phyloP scores from a whole-genome alignment of 306 rosid species.

The apple (Malus domestica) region DNA sequence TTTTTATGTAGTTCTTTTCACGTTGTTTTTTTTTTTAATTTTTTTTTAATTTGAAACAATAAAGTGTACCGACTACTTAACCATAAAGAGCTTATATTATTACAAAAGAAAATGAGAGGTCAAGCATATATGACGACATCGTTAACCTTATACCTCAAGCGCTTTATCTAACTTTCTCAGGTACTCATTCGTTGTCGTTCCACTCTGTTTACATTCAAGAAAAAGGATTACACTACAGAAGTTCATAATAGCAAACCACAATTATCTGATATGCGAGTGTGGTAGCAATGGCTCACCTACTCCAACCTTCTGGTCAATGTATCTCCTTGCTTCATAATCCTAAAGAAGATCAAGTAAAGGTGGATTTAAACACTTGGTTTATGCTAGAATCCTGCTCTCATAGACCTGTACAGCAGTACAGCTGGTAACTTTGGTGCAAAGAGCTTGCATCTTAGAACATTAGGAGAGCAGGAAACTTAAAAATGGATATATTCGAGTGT shows the following conservation, averaged over 20 bases:
- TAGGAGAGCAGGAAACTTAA: constrained; percentile 38
- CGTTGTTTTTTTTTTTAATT: background rate
- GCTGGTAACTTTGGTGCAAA: background rate
- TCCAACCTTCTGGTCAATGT: constrained; percentile 82
- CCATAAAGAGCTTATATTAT: background rate
- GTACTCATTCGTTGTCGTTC: constrained; percentile 65
- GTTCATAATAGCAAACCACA: constrained; percentile 2
- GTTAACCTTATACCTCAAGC: constrained; percentile 48
- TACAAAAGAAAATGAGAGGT: background rate
- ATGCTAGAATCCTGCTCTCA: background rate
- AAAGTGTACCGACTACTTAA: background rate
- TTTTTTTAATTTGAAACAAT: background rate
- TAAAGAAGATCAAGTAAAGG: constrained; percentile 9
- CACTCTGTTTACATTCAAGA: constrained; percentile 52
- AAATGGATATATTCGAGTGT: constrained; percentile 87
- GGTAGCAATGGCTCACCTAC: constrained; percentile 45
- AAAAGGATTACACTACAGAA: background rate
- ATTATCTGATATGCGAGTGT: constrained; percentile 12
- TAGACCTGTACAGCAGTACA: background rate
- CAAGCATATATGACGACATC: background rate
- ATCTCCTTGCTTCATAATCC: constrained; percentile 81
- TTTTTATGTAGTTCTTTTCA: background rate
- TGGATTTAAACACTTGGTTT: background rate
- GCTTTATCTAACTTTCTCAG: constrained; percentile 69
- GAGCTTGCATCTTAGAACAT: background rate